Conservation (phyloP, 495 filamentous ascomycete species). For the Aspergillus kassunensis region DNA sequence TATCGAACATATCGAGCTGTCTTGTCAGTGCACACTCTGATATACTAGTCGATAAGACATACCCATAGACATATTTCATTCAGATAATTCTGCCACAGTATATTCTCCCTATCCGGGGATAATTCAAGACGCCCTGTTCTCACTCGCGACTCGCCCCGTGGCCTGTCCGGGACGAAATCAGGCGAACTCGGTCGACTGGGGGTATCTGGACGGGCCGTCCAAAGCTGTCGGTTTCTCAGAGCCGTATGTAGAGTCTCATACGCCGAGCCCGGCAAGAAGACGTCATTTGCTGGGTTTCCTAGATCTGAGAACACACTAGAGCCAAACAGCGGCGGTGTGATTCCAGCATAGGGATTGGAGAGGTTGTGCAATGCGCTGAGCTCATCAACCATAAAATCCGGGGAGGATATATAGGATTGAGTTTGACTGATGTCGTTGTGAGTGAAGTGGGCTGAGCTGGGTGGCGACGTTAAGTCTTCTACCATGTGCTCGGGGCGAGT, state of each 20-base stretch:
- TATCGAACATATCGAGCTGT: conserved; percentile 48
- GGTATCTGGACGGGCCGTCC: conserved; percentile 29
- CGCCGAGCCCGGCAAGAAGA: conserved; percentile 32
- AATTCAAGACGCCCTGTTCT: conserved; percentile 22
- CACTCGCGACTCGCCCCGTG: conserved; percentile 4
- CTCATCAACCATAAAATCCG: conserved; percentile 27
- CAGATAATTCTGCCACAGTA: conserved; percentile 42
- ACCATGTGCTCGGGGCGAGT: neutral
- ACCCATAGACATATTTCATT: conserved; percentile 42
- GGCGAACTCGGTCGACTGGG: conserved; percentile 23
- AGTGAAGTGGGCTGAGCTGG: conserved; percentile 3
- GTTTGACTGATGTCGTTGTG: conserved; percentile 10
- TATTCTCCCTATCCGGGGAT: conserved; percentile 27
- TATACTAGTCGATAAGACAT: neutral
- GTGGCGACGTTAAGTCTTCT: neutral
- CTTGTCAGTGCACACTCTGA: neutral
- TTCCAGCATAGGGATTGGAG: conserved; percentile 20
- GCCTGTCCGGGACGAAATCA: conserved; percentile 5
- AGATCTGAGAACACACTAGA: conserved; percentile 23
- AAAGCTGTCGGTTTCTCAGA: conserved; percentile 31
- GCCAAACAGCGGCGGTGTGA: conserved; percentile 24
- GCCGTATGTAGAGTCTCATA: conserved; percentile 34
- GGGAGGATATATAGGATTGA: conserved; percentile 28
- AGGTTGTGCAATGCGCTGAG: conserved; percentile 18
- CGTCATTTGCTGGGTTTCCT: conserved; percentile 24